A percentile compares a stretch with the other conserved stretches of the same genome.
Conservation (phyloP, 2,329 filamentous ascomycete genomes). For the Pyricularia pennisetigena region DNA sequence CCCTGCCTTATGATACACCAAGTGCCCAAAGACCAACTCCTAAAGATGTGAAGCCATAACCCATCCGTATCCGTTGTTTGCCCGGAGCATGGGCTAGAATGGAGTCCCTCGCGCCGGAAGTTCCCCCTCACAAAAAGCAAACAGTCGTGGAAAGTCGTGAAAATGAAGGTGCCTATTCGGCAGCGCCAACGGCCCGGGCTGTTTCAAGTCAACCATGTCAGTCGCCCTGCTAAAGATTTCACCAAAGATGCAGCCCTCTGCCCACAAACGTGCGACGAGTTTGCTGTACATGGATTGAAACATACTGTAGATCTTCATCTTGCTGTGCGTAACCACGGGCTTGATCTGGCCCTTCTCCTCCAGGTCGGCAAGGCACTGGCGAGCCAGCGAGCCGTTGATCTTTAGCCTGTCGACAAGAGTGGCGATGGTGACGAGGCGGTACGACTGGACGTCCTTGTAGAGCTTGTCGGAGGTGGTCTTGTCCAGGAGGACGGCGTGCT, state of each 20-base stretch:
- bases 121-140: slow-evolving; percentile 16
- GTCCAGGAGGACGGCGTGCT: slow-evolving; percentile 98
- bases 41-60: slow-evolving; percentile 18
- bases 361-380: slow-evolving; percentile 79
- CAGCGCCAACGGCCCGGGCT: slow-evolving; percentile 52
- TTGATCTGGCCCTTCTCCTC: slow-evolving; percentile 99
- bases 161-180: slow-evolving; percentile 26
- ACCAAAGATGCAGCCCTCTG: neutral
- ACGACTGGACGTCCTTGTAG: slow-evolving; percentile 99
- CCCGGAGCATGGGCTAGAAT: neutral
- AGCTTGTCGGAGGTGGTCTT: slow-evolving; percentile 97
- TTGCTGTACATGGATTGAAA: slow-evolving; percentile 8
- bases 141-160: slow-evolving; percentile 8
- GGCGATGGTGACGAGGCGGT: slow-evolving; percentile 97
- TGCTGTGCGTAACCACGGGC: slow-evolving; percentile 92
- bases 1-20: slow-evolving; percentile 24
- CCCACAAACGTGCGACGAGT: slow-evolving; percentile 14
- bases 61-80: slow-evolving; percentile 5
- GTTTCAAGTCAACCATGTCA: slow-evolving; percentile 4
- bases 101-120: slow-evolving; percentile 17
- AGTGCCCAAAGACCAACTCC: slow-evolving; percentile 17
- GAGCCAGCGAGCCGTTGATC: slow-evolving; percentile 97
- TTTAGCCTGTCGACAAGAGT: slow-evolving; percentile 99
- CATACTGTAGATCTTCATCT: slow-evolving; percentile 95
- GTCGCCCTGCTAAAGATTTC: neutral